phyloP scores from a whole-genome alignment of 805 yeast genomes.

The Kazachstania bromeliacearum region DNA sequence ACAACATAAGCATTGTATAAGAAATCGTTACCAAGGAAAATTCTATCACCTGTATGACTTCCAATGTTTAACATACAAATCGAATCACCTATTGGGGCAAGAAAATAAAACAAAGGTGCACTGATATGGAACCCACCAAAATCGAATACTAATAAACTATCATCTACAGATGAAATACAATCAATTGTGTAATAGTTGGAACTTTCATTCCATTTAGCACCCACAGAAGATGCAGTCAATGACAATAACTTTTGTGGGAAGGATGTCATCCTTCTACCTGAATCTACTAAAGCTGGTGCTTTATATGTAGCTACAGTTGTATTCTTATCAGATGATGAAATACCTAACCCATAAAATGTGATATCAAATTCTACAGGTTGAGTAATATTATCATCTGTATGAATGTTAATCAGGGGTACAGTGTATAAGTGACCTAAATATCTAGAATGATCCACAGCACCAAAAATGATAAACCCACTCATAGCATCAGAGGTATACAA shows the following conservation, averaged over 20 bases:
- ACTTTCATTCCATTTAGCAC: slow-evolving; percentile 34
- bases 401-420: slow-evolving; percentile 22
- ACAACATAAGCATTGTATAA: slow-evolving; percentile 48
- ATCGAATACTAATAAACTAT: slow-evolving; percentile 35
- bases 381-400: slow-evolving; percentile 8
- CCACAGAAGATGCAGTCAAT: slow-evolving; percentile 32
- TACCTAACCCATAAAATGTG: slow-evolving; percentile 25
- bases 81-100: slow-evolving; percentile 15
- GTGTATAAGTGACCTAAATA: slow-evolving; percentile 27
- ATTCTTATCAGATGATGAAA: slow-evolving; percentile 10
- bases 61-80: slow-evolving; percentile 39
- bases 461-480: slow-evolving; percentile 37
- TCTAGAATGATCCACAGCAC: slow-evolving; percentile 34
- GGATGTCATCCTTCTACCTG: slow-evolving; percentile 43
- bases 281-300: slow-evolving; percentile 39
- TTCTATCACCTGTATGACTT: slow-evolving; percentile 12
- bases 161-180: slow-evolving; percentile 33
- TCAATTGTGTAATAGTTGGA: slow-evolving; percentile 38
- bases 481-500: slow-evolving; percentile 35
- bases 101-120: slow-evolving; percentile 36
- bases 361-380: slow-evolving; percentile 27
- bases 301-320: slow-evolving; percentile 16
- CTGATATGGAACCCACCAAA: slow-evolving; percentile 52
- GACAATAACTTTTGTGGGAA: slow-evolving; percentile 34
- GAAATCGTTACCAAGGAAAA: slow-evolving; percentile 49